These are phyloP conservation scores for Pseudopithomyces maydicus DNA, from an alignment of 2,329 filamentous ascomycete species.

Conservation along the genomic window DNA sequence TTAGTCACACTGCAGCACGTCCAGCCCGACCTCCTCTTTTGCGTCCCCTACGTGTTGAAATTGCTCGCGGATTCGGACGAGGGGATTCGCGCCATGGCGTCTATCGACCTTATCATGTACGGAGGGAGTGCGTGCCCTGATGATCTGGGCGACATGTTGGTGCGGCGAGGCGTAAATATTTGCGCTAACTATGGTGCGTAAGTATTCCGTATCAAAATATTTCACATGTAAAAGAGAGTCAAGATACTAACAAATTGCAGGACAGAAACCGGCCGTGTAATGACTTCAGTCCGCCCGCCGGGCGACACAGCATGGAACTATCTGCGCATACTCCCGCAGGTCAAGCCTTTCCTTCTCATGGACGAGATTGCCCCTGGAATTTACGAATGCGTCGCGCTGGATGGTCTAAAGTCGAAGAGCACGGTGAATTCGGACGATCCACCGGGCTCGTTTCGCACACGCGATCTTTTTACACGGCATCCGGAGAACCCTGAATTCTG, in stretches of 20 bases:
- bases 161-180: conserved; percentile 59
- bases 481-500: conserved; percentile 51
- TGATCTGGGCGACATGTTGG: conserved; percentile 60
- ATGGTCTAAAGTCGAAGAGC: conserved; percentile 44
- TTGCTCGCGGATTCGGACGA: conserved; percentile 63
- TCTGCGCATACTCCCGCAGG: conserved; percentile 50
- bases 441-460: conserved; percentile 52
- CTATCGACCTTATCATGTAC: conserved; percentile 60
- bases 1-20: conserved; percentile 18
- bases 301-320: conserved; percentile 67
- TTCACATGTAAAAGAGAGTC: too few species aligned
- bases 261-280: conserved; percentile 66
- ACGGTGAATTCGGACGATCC: conserved; percentile 53
- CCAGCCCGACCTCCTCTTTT: conserved; percentile 61
- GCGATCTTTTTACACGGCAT: conserved; percentile 55
- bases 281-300: conserved; percentile 61
- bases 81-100: conserved; percentile 55
- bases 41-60: conserved; percentile 69
- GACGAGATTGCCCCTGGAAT: conserved; percentile 45
- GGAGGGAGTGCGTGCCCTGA: conserved; percentile 65
- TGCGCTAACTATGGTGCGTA: conserved; percentile 63
- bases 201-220: too few species aligned
- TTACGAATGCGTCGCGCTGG: conserved; percentile 47
- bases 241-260: conserved; percentile 38
- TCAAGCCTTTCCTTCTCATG: conserved; percentile 50